Evolutionary conservation across 352 stramenopile species (phyloP).

Genomic region (Pythium guiyangense): DNA sequence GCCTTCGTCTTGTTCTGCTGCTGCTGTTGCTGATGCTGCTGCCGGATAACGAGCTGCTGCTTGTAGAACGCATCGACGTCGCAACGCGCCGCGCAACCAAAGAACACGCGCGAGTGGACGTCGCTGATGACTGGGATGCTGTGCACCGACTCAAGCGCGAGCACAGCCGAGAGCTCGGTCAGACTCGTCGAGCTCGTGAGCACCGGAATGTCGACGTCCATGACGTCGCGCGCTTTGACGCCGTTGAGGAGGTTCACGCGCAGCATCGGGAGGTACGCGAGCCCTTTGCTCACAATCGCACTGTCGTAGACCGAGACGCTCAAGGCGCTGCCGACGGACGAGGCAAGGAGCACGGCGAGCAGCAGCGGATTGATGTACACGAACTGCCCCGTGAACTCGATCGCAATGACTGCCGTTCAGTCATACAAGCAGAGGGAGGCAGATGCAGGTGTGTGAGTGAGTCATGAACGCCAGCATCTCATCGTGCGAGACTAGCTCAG

Average conservation of each 20-base stretch:
- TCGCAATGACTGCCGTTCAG: slow-evolving; percentile 38
- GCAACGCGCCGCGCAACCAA: slow-evolving; percentile 32
- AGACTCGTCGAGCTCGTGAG: slow-evolving; percentile 34
- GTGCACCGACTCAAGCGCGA: slow-evolving; percentile 15
- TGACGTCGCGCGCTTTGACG: slow-evolving; percentile 48
- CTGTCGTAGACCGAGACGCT: slow-evolving; percentile 65
- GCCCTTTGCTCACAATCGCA: slow-evolving; percentile 44
- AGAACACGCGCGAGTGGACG: slow-evolving; percentile 34
- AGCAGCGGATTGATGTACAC: slow-evolving; percentile 62
- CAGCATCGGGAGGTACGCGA: slow-evolving; percentile 50
- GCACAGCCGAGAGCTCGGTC: slow-evolving; percentile 19
- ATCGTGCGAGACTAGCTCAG: neutral
- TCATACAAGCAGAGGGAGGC: neutral
- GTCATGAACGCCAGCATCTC: neutral
- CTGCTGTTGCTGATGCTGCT: neutral
- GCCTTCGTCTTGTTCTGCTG: too few relatives aligned
- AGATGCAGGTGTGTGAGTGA: neutral
- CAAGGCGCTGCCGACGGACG: slow-evolving; percentile 39
- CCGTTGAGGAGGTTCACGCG: slow-evolving; percentile 40
- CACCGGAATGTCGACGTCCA: slow-evolving; percentile 35
- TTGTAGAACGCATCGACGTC: slow-evolving; percentile 11
- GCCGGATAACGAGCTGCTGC: neutral
- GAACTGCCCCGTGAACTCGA: slow-evolving; percentile 72
- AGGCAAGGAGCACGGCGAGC: slow-evolving; percentile 44
- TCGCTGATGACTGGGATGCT: slow-evolving; percentile 43